These are phyloP conservation scores for Drosera capensis DNA, from an alignment of 148 eudicot species.

Conservation along the genomic window DNA sequence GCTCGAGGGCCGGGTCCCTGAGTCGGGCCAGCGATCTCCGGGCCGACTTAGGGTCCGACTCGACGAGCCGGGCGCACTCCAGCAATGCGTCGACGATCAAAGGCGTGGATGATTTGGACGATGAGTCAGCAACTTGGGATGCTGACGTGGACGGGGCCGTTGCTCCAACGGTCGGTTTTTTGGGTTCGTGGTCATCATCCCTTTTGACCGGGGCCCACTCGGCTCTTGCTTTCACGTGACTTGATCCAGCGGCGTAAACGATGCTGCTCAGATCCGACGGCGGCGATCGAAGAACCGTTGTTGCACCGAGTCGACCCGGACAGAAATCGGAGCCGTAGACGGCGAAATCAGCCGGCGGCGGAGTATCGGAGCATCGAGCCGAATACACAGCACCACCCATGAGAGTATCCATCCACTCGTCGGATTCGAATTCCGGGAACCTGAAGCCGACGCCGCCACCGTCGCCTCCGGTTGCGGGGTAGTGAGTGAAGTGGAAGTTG, in stretches of 20 bases:
- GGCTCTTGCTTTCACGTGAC: too few species aligned
- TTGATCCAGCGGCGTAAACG: slow-evolving; percentile 26
- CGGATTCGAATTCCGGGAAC: slow-evolving; percentile 60
- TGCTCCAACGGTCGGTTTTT: slow-evolving; percentile 13
- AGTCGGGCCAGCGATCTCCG: slow-evolving; percentile 25
- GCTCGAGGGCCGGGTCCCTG: slow-evolving; percentile 21
- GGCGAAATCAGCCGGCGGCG: slow-evolving; percentile 6
- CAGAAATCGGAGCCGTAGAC: slow-evolving; percentile 30
- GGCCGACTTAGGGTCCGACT: slow-evolving; percentile 36
- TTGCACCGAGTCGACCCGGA: slow-evolving; percentile 25
- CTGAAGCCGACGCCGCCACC: slow-evolving; percentile 26
- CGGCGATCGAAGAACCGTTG: slow-evolving; percentile 15
- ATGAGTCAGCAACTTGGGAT: slow-evolving; percentile 4
- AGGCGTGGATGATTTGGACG: slow-evolving; percentile 8
- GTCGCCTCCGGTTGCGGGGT: slow-evolving; percentile 34
- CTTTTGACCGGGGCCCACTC: too few species aligned
- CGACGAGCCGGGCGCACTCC: slow-evolving; percentile 35
- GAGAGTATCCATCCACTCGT: slow-evolving; percentile 88
- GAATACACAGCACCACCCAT: slow-evolving; percentile 36
- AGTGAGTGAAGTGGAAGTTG: slow-evolving; percentile 31
- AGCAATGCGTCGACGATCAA: slow-evolving; percentile 36
- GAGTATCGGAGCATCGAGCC: slow-evolving; percentile 26
- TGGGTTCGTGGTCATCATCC: too few species aligned
- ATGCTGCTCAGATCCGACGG: slow-evolving; percentile 52
- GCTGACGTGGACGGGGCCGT: slow-evolving; percentile 14